Base-by-base conservation (phyloP, 805 yeast species). In the Yamadazyma ubonensis region DNA sequence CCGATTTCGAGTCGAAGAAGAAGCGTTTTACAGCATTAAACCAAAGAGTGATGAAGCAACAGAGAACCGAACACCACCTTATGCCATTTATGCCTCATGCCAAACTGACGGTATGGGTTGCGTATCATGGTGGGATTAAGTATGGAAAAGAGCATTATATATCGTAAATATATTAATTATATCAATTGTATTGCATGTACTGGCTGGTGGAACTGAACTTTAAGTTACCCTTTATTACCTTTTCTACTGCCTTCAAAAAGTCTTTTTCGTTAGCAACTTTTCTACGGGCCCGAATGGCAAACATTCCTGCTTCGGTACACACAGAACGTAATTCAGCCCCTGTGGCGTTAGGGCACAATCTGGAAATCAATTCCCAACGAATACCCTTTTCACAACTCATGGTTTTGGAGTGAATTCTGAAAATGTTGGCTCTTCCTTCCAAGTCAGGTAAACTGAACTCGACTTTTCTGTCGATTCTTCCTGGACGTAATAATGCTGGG, bases 271-370 rank as follows among this genome's bases (percentile, higher is more conserved):
- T 84, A 27, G 99, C 98, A 30, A 93, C 96, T 72, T 93, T 93
- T 71, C 99, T 79, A 67, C 99, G 81, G 14, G 98, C 96, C 56
- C 99, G 81, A 41, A 93, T 93, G 32, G 99, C 99, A 73, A 90
- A 93, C 99, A 93, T 93, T 55, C 99, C 99, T 3, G 99, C 99
- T 65, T 93, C 99, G 1, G 99, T 93, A 65, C 99, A 93, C 12
- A 93, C 99, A 5, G 98, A 91, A 61, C 99, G 83, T 54, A 93
- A 75, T 70, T 93, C 99, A 3, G 99, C 99, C 65, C 99, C 99
- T 1, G 99, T 93, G 14, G 96, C 85, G 62, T 95, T 93, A 46
- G 99, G 99, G 71, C 99, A 93, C 58, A 93, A 74, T 61, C 99
- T 79, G 15, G 98, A 90, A 57, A 93, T 93, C 57, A 93, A 77